These are phyloP conservation scores for Warburgia ugandensis DNA, from an alignment of 164 flowering plant species.

Conservation along the genomic window DNA sequence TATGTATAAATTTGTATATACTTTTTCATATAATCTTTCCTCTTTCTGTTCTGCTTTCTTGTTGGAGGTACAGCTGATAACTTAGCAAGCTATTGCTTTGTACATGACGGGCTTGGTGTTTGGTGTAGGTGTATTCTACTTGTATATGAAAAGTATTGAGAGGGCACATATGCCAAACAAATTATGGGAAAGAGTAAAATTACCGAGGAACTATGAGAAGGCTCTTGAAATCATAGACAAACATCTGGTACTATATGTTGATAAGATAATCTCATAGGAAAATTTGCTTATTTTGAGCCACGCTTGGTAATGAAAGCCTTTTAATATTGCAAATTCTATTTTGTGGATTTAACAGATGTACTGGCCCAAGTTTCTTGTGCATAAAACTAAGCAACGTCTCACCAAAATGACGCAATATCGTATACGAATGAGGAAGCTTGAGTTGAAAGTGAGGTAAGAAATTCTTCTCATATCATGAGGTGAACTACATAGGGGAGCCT, in stretches of 20 bases:
- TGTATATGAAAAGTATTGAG: slow-evolving; percentile 91
- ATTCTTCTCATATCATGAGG: too few relatives aligned
- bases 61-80: too few relatives aligned
- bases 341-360: slow-evolving; percentile 50
- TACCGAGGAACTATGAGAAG: slow-evolving; percentile 75
- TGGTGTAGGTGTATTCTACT: slow-evolving; percentile 76
- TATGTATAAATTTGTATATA: too few relatives aligned
- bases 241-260: slow-evolving; percentile 46
- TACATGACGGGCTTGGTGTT: not conserved
- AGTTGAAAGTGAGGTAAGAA: slow-evolving; percentile 75
- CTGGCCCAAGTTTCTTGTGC: slow-evolving; percentile 85
- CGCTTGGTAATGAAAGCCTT: not conserved
- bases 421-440: slow-evolving; percentile 91
- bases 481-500: too few relatives aligned
- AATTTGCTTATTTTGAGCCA: not conserved
- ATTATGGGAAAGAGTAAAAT: slow-evolving; percentile 87
- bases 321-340: not conserved
- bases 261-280: not conserved
- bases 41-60: too few relatives aligned
- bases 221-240: slow-evolving; percentile 85
- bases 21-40: too few relatives aligned
- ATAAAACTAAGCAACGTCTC: slow-evolving; percentile 77
- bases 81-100: too few relatives aligned
- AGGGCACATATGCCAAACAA: slow-evolving; percentile 85
- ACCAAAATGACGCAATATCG: slow-evolving; percentile 97